Evolutionary conservation across 805 yeast genomes (phyloP).

Genomic region (Ogataea siamensis): DNA sequence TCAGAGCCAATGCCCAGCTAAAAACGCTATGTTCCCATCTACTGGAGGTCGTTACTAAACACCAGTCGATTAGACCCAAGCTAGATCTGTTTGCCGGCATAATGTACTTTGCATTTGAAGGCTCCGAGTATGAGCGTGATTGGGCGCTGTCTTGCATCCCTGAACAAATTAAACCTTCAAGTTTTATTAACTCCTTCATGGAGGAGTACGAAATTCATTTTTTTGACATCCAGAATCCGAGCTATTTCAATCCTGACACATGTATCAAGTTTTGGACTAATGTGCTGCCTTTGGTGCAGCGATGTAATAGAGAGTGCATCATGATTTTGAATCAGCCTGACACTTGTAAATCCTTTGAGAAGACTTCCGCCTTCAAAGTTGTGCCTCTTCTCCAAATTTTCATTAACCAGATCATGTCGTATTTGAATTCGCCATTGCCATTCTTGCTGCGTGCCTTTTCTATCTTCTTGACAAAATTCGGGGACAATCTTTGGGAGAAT

Average conservation of each 20-base stretch:
- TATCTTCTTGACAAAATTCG: conserved; percentile 42
- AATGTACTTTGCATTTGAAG: conserved; percentile 55
- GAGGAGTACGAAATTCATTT: conserved; percentile 58
- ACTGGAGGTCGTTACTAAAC: conserved; percentile 29
- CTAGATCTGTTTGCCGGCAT: conserved; percentile 45
- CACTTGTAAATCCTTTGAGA: conserved; percentile 23
- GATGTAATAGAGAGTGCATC: conserved; percentile 37
- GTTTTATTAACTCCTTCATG: conserved; percentile 38
- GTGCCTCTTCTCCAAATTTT: conserved; percentile 40
- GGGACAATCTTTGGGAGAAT: conserved; percentile 50
- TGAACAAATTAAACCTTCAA: conserved; percentile 11
- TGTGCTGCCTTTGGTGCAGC: conserved; percentile 36
- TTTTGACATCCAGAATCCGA: conserved; percentile 52
- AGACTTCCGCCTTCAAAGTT: conserved; percentile 31
- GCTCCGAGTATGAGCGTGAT: conserved; percentile 40
- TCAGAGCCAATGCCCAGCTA: conserved; percentile 39
- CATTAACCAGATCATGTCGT: conserved; percentile 52
- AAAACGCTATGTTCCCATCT: conserved; percentile 38
- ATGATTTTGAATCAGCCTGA: conserved; percentile 29
- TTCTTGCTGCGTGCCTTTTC: conserved; percentile 52
- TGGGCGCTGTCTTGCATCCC: conserved; percentile 46
- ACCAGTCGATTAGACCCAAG: conserved; percentile 12
- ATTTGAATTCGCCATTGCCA: conserved; percentile 49
- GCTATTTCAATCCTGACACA: conserved; percentile 40
- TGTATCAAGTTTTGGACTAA: conserved; percentile 51